Evolutionary conservation across 75 land plant species (phyloP), one percentile per base, ranked within the genome.

Genomic region (Larix kaempferi): DNA sequence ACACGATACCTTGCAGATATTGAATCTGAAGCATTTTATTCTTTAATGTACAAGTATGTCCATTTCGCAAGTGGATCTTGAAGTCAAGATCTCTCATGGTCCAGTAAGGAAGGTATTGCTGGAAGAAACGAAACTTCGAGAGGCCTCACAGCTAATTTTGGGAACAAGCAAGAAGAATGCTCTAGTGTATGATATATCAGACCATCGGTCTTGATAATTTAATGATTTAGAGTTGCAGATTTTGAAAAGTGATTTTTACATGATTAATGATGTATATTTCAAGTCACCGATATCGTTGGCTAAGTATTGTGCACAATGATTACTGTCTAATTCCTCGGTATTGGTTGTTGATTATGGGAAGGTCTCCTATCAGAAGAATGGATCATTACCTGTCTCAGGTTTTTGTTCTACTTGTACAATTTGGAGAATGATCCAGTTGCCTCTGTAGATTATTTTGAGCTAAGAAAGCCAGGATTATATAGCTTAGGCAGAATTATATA

Each of bases 51-150:
- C 37, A 27, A 35, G 5, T 60, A 76, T 56, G 57, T 66, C 39
- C 52, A 33, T 44, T 77, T 82, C 78, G 64, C 80, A 93, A 93
- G 86, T 93, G 49, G 85, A 88, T 78, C 84, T 93, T 17, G 86
- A 93, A 78, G 82, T 93, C 59, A 87, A 88, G 69, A 83, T 93
- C 2, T 80, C 86, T 63, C 78, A 80, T 77, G 93, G 91, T 16
- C 60, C 90, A 10, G 79, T 87, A 49, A 79, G 81, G 14, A 88
- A 88, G 80, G 77, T 81, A 3, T 74, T 93, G 33, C 85, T 87
- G 6, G 78, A 81, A 21, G 90, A 81, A 71, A 89, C 89, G 33
- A 83, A 78, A 71, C 71, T 71, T 5, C 77, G 75, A 67, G 73
- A 63, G 41, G 91, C 91, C 5, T 60, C 85, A 26, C 84, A 80